phyloP scores from a whole-genome alignment of 2,329 filamentous ascomycete species.

The Fusarium sp. region DNA sequence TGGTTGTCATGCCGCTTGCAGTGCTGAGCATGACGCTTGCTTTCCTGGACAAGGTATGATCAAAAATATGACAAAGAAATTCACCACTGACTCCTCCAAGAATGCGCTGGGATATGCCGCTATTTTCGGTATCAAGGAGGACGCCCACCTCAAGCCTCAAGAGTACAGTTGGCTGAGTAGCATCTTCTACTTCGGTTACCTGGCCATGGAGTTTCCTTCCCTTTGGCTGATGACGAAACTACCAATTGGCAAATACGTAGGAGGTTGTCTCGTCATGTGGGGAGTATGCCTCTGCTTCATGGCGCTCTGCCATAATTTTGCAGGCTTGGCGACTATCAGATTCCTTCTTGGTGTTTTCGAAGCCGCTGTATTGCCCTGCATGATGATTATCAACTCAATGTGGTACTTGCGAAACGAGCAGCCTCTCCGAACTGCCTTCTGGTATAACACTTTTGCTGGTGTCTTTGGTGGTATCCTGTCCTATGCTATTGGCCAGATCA shows the following conservation, averaged over 20 bases:
- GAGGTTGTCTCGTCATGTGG: conserved; percentile 41
- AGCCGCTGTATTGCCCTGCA: conserved; percentile 47
- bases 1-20: conserved; percentile 27
- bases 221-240: conserved; percentile 42
- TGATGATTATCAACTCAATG: conserved; percentile 50
- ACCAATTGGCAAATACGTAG: conserved; percentile 39
- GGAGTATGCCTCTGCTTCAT: conserved; percentile 45
- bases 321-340: conserved; percentile 43
- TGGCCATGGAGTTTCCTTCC: conserved; percentile 63
- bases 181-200: conserved; percentile 60
- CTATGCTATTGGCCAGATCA: conserved; percentile 50
- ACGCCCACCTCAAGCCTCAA: conserved; percentile 49
- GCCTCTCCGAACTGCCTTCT: conserved; percentile 51
- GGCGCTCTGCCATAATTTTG: conserved; percentile 44
- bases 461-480: conserved; percentile 52
- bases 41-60: conserved; percentile 15
- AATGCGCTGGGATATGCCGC: conserved; percentile 33
- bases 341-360: conserved; percentile 51
- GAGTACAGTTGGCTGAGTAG: conserved; percentile 75
- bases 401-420: conserved; percentile 53
- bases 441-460: conserved; percentile 51
- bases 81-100: fast-evolving
- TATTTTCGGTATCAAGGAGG: conserved; percentile 41
- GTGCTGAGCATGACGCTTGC: conserved; percentile 9
- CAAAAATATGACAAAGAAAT: fast-evolving